Conservation (phyloP, 805 yeast genomes). For the Spencermartinsiella europaea region DNA sequence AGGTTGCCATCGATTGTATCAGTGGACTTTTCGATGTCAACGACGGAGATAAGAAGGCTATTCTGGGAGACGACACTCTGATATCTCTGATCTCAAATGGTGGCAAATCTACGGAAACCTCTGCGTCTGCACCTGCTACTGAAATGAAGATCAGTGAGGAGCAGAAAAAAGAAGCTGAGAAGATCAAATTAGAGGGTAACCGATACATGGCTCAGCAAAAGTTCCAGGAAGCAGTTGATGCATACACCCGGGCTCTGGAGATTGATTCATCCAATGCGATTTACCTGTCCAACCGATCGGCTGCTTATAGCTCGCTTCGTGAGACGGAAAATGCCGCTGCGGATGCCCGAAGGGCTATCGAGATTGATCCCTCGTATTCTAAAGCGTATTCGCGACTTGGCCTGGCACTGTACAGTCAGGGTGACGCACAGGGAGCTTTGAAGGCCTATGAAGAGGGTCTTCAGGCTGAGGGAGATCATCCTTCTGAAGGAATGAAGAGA, state of each 20-base stretch:
- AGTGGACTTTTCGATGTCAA: conserved; percentile 76
- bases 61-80: conserved; percentile 36
- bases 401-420: conserved; percentile 87
- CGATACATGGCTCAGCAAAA: conserved; percentile 76
- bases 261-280: conserved; percentile 70
- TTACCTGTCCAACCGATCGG: conserved; percentile 91
- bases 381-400: conserved; percentile 96
- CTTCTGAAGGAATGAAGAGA: conserved; percentile 83
- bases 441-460: conserved; percentile 87
- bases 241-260: conserved; percentile 76
- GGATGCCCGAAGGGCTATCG: conserved; percentile 81
- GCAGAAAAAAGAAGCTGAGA: conserved; percentile 74
- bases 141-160: conserved; percentile 30
- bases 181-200: conserved; percentile 81
- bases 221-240: conserved; percentile 63
- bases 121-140: neutral
- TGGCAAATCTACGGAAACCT: neutral
- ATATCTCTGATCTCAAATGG: conserved; percentile 40
- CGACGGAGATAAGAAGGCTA: conserved; percentile 35
- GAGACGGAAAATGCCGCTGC: conserved; percentile 71
- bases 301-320: conserved; percentile 79
- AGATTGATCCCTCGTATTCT: conserved; percentile 71
- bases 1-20: conserved; percentile 89
- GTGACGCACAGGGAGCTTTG: conserved; percentile 85
- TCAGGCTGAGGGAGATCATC: conserved; percentile 77